phyloP scores from a whole-genome alignment of 331 rosid genomes.

The Malus hybrid region DNA sequence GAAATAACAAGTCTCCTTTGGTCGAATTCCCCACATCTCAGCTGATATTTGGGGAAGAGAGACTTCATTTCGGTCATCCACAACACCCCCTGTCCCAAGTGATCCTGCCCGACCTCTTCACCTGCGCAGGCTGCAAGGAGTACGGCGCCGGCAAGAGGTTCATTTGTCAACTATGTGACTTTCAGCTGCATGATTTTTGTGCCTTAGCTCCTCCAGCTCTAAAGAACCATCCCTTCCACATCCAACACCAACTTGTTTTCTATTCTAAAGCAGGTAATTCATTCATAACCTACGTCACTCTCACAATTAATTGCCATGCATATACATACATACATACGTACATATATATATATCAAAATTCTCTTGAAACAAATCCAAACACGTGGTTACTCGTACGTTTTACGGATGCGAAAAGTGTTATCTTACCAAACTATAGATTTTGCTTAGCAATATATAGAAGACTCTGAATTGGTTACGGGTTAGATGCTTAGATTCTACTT shows the following conservation, averaged over 20 bases:
- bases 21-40: constrained; percentile 56
- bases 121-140: constrained; percentile 74
- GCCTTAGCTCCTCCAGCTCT: constrained; percentile 70
- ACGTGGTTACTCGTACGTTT: neutral
- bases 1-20: constrained; percentile 13
- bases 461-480: neutral
- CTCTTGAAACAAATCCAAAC: neutral
- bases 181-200: constrained; percentile 81
- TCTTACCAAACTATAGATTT: no score
- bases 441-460: no score
- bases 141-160: constrained; percentile 75
- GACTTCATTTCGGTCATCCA: constrained; percentile 63
- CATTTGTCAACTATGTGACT: constrained; percentile 60
- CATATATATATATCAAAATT: no score
- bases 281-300: neutral
- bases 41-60: constrained; percentile 41
- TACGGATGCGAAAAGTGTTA: no score
- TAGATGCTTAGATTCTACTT: neutral
- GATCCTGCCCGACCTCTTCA: constrained; percentile 44
- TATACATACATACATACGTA: no score
- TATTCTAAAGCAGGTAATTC: constrained; percentile 59
- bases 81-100: constrained; percentile 53
- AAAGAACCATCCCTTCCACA: constrained; percentile 67
- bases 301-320: neutral
- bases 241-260: constrained; percentile 57